Conservation (phyloP, 202 grass and related monocot genomes). For the Panicum hallii region DNA sequence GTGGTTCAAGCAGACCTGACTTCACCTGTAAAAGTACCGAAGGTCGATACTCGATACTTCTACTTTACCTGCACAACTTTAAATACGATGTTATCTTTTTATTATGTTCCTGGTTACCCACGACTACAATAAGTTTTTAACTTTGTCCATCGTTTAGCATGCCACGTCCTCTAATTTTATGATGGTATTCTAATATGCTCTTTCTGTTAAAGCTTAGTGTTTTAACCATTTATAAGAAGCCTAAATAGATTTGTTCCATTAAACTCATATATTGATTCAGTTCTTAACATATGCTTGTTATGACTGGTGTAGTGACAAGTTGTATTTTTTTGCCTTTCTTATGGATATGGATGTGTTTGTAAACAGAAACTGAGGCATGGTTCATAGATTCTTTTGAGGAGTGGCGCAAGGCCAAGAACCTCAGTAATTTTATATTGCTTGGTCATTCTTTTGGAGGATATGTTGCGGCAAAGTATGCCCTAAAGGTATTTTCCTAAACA, state of each 20-base stretch:
- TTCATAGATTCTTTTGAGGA: slow-evolving; percentile 99
- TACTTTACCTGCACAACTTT: slow-evolving; percentile 1
- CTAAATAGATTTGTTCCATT: not conserved
- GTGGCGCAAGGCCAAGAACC: slow-evolving; percentile 96
- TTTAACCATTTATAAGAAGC: not conserved
- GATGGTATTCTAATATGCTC: not conserved
- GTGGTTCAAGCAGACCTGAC: slow-evolving; percentile 98
- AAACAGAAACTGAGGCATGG: slow-evolving; percentile 95
- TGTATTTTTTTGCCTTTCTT: slow-evolving; percentile 35
- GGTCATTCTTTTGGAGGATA: slow-evolving; percentile 98
- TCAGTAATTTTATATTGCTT: slow-evolving; percentile 97
- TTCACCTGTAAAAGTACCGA: slow-evolving; percentile 98
- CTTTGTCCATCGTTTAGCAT: slow-evolving; percentile 12
- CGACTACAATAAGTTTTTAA: not conserved
- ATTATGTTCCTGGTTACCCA: not conserved
- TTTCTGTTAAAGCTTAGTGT: slow-evolving; percentile 3
- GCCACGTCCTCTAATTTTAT: slow-evolving; percentile 7
- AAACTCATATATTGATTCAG: slow-evolving; percentile 21
- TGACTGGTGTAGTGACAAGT: not conserved
- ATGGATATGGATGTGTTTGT: slow-evolving; percentile 19
- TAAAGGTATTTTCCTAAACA: slow-evolving; percentile 59
- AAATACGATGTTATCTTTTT: slow-evolving; percentile 16
- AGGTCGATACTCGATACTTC: slow-evolving; percentile 62
- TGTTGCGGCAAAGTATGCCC: slow-evolving; percentile 88
- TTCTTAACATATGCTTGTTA: slow-evolving; percentile 25